Percentiles rank a stretch among this genome's conserved stretches.
Evolutionary conservation across 345 rosid species (phyloP).

Genomic region (Litchi chinensis): DNA sequence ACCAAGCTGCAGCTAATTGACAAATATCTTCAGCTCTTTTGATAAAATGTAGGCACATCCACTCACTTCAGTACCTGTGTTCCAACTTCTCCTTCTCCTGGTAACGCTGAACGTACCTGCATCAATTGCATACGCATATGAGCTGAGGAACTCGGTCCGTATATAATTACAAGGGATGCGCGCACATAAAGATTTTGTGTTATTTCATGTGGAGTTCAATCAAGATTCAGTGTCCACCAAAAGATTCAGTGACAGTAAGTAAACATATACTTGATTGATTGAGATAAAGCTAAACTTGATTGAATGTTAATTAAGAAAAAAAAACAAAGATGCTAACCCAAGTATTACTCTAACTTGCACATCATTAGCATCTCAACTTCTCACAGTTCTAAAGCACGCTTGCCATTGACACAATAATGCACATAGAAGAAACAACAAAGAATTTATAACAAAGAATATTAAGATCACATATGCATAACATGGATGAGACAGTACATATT

Average conservation of each 20-base stretch:
- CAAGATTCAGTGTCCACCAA: neutral
- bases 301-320: neutral
- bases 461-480: neutral
- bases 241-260: too few species aligned
- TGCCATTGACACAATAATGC: neutral
- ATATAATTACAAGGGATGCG: neutral
- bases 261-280: neutral
- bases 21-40: neutral
- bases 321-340: neutral
- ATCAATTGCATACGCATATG: slow-evolving; percentile 15
- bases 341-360: neutral
- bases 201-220: neutral
- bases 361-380: neutral
- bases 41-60: neutral
- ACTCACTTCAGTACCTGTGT: slow-evolving; percentile 48
- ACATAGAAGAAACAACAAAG: neutral
- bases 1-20: slow-evolving; percentile 10
- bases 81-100: slow-evolving; percentile 62
- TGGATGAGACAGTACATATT: neutral
- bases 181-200: neutral
- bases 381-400: neutral
- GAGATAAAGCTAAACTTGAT: neutral
- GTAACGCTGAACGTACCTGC: slow-evolving; percentile 58
- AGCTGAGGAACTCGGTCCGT: neutral
- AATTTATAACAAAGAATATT: neutral